Evolutionary conservation across 768 basidiomycete species (phyloP).

Genomic region (Mycena epipterygia): DNA sequence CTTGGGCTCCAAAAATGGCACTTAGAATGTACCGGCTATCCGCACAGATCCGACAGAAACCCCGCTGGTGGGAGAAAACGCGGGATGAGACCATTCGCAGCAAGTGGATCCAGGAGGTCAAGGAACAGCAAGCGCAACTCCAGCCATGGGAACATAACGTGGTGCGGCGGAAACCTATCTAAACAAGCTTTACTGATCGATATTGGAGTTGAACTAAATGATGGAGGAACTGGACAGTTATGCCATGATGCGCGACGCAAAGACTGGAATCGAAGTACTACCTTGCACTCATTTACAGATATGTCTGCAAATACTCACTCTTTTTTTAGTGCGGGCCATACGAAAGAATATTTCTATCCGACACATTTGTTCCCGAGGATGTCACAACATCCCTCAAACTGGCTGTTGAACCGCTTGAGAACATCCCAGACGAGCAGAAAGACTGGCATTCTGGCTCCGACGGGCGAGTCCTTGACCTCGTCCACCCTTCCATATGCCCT

Average conservation of each 20-base stretch:
- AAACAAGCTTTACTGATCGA: too few relatives aligned
- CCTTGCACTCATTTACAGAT: not conserved
- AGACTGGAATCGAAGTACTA: constrained; percentile 38
- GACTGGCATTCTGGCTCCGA: constrained; percentile 52
- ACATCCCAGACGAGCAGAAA: constrained; percentile 40
- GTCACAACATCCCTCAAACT: constrained; percentile 24
- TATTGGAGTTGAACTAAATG: constrained; percentile 33
- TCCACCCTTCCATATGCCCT: constrained; percentile 48
- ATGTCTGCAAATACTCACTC: not conserved
- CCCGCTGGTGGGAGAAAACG: constrained; percentile 32
- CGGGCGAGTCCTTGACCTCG: constrained; percentile 47
- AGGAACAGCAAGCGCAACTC: constrained; percentile 19
- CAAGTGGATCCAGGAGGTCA: constrained; percentile 33
- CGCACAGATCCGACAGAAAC: constrained; percentile 26
- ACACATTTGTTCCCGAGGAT: constrained; percentile 36
- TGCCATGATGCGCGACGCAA: constrained; percentile 29
- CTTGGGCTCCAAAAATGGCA: constrained; percentile 26
- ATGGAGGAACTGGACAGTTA: constrained; percentile 37
- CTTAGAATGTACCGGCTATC: constrained; percentile 34
- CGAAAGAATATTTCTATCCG: constrained; percentile 40
- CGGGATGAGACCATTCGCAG: constrained; percentile 21
- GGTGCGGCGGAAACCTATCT: constrained; percentile 4
- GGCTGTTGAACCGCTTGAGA: constrained; percentile 35
- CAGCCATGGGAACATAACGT: constrained; percentile 21
- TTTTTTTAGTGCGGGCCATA: constrained; percentile 31